Percentiles rank a stretch among this genome's conserved stretches.
phyloP scores from a whole-genome alignment of 768 basidiomycete genomes.

The Tremella yokohamensis region DNA sequence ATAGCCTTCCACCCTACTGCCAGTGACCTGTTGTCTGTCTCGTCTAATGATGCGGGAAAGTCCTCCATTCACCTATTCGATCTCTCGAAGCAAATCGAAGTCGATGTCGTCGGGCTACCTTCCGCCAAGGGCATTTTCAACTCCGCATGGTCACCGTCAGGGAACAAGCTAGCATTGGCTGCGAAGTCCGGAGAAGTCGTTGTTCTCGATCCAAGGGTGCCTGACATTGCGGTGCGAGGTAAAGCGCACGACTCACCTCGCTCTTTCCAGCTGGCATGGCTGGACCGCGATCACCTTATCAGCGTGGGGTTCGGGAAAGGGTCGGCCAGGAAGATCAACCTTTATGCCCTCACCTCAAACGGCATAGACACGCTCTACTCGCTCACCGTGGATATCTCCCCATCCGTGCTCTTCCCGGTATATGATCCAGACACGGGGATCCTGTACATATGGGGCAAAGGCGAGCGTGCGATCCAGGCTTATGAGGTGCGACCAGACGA shows the following conservation, averaged over 20 bases:
- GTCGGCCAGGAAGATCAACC: conserved; percentile 49
- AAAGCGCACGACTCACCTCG: conserved; percentile 50
- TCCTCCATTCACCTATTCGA: conserved; percentile 45
- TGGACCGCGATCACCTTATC: conserved; percentile 39
- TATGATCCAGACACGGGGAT: conserved; percentile 52
- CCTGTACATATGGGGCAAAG: conserved; percentile 51
- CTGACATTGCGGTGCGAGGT: conserved; percentile 15
- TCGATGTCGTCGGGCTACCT: conserved; percentile 19
- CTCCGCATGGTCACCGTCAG: conserved; percentile 40
- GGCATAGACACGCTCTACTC: conserved; percentile 25
- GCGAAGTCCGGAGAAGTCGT: conserved; percentile 49
- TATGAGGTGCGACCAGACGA: conserved; percentile 45
- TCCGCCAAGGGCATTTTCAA: conserved; percentile 41
- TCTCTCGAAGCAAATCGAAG: conserved; percentile 24
- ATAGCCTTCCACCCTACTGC: conserved; percentile 49
- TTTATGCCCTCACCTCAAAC: conserved; percentile 28
- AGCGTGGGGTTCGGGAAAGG: conserved; percentile 50
- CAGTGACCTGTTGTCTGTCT: conserved; percentile 40
- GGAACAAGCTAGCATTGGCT: conserved; percentile 44
- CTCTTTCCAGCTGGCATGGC: conserved; percentile 49
- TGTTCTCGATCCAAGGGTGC: conserved; percentile 49
- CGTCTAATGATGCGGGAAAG: conserved; percentile 48
- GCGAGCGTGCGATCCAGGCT: conserved; percentile 48
- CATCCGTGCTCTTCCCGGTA: conserved; percentile 49
- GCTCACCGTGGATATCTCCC: conserved; percentile 50